These are phyloP conservation scores for Cyclotella cryptica DNA, from an alignment of 108 stramenopile species.

Conservation along the genomic window DNA sequence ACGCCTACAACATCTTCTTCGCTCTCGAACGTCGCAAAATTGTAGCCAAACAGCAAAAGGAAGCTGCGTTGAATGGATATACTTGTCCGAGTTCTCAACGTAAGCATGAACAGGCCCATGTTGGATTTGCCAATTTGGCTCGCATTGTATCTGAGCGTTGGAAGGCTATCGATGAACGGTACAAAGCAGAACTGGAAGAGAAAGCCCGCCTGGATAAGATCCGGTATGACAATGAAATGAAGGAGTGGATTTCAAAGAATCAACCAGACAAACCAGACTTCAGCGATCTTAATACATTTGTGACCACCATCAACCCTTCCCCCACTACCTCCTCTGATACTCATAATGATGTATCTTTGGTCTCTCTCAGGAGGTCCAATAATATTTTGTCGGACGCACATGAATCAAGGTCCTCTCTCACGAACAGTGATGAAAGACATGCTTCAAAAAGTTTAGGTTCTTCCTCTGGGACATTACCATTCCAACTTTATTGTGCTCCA, in stretches of 20 bases:
- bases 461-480: no score
- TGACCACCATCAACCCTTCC: no score
- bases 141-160: background rate
- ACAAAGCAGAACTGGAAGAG: background rate
- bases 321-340: no score
- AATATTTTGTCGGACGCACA: no score
- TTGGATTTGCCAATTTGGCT: slow-evolving; percentile 1
- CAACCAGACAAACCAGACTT: no score
- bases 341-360: no score
- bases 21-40: background rate
- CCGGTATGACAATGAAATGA: background rate
- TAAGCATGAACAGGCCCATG: background rate
- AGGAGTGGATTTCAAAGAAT: background rate
- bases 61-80: background rate
- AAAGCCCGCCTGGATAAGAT: background rate
- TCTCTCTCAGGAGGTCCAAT: no score
- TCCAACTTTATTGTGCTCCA: no score
- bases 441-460: no score
- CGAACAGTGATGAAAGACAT: no score
- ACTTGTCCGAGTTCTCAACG: background rate
- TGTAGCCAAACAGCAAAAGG: background rate
- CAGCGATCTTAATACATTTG: no score
- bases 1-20: background rate
- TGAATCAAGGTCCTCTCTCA: no score
- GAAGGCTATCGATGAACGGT: background rate